These are phyloP conservation scores for Leccinellum albellum DNA, from an alignment of 768 basidiomycete genomes.

Conservation along the genomic window DNA sequence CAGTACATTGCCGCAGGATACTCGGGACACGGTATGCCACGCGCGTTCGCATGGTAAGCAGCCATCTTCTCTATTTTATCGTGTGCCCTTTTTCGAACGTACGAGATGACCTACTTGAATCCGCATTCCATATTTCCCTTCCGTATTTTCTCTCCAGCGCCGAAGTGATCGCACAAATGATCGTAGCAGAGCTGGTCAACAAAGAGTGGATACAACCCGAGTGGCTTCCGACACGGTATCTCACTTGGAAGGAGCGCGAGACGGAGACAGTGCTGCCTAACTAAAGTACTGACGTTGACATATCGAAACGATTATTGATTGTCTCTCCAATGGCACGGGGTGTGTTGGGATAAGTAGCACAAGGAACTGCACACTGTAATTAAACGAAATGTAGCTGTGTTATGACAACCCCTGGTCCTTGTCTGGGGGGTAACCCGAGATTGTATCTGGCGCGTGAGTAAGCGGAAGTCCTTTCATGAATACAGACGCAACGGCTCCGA, in stretches of 20 bases:
- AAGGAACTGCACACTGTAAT: neutral
- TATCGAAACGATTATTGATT: neutral
- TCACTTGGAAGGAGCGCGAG: conserved; percentile 33
- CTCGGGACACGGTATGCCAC: conserved; percentile 78
- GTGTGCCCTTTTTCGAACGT: neutral
- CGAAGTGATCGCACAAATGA: conserved; percentile 59
- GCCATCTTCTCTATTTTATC: neutral
- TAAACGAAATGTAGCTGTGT: neutral
- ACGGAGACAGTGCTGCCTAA: neutral
- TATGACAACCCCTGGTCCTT: neutral
- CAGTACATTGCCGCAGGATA: conserved; percentile 75
- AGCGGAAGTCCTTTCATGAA: conserved; percentile 17
- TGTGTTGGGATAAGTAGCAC: neutral
- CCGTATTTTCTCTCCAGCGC: conserved; percentile 38
- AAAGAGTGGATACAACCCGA: conserved; percentile 48
- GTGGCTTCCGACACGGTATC: conserved; percentile 60
- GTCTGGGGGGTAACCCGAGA: conserved; percentile 1
- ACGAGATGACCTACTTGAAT: neutral
- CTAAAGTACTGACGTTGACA: neutral
- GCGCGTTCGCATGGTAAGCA: conserved; percentile 58
- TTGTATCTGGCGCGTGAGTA: neutral
- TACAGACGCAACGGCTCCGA: conserved; percentile 13
- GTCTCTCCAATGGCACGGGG: neutral
- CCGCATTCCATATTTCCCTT: neutral
- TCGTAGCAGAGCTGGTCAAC: conserved; percentile 44